Evolutionary conservation across 129 eudicot genomes (phyloP), one percentile per base, ranked within the genome.

Genomic region (Flaveria brownii): DNA sequence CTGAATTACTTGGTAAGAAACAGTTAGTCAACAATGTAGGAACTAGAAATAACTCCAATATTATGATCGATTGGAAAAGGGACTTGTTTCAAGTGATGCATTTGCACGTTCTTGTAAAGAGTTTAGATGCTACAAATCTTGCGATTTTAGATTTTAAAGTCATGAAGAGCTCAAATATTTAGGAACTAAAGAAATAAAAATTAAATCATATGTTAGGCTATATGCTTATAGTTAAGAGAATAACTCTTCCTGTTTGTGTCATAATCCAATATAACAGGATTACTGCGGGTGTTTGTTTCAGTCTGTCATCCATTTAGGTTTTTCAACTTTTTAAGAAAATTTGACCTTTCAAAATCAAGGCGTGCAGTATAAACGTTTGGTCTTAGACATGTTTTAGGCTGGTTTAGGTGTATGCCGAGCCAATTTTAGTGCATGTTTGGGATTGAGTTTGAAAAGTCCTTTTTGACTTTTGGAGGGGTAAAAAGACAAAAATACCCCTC

Each of bases 131-230:
- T 63, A 18, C 18, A 45, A 49, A 23, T 26, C 56, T 68, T 75
- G 60, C 28, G 45, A 50, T 75, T 61, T 62, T n/a, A 46, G 62
- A 62, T 47, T 45, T 75, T 47, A 18, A 72, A 75, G 50, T 65
- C 80, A 76, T n/a, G 63, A 46, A 72, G 30, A 16, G 50, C 33
- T 46, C 50, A 62, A 62, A 46, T 60, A 20, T 4, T 57, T 57
- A 57, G 4, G 63, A 68, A 43, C 20, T 18, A 12, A 4, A 64
- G 62, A 18, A 68, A 68, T 14, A 43, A 43, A 68, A 11, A 68
- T 68, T 68, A 3, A 67, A 9, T 10, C 52, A 33, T 20, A 18
- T 5, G 41, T 36, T 36, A 5, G 41, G 41, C 7, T 36, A 36
- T 36, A 36, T 36, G 1, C 41, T 36, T 36, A 1, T 0, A 0